These are phyloP conservation scores for Psilocybe mexicana DNA, from an alignment of 1,284 basidiomycete genomes.

Conservation along the genomic window DNA sequence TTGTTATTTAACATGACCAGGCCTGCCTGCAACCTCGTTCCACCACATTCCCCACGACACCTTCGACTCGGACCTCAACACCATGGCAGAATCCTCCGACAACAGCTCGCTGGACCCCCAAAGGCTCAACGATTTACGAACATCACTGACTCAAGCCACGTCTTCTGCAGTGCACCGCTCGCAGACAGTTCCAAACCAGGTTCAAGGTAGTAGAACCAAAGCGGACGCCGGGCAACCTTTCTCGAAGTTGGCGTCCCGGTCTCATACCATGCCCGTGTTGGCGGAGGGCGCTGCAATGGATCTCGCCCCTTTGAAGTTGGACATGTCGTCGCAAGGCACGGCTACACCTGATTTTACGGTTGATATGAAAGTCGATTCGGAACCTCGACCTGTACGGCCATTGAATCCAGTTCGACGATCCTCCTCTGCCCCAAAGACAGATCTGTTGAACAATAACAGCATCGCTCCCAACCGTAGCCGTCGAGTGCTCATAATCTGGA, in stretches of 20 bases:
- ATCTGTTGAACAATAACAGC: not conserved
- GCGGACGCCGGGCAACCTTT: not conserved
- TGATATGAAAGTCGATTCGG: not conserved
- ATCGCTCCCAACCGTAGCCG: not conserved
- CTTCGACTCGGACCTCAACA: too few relatives aligned
- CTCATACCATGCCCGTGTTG: not conserved
- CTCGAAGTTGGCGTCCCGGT: not conserved
- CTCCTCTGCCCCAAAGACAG: not conserved
- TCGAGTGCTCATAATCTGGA: not conserved
- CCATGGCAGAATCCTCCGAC: too few relatives aligned
- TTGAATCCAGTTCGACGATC: not conserved
- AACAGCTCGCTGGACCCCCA: too few relatives aligned
- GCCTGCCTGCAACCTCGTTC: too few relatives aligned
- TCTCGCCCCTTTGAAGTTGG: not conserved
- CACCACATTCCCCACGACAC: too few relatives aligned
- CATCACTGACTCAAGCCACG: not conserved
- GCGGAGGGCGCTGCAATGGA: not conserved
- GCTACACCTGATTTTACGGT: not conserved
- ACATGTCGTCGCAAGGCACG: not conserved
- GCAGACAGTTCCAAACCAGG: not conserved
- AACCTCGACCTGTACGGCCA: not conserved
- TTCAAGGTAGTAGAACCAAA: too few relatives aligned
- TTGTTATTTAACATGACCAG: too few relatives aligned
- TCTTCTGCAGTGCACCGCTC: not conserved
- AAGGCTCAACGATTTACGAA: too few relatives aligned